Conservation (phyloP, 441 rosid genomes). For the Omphalea diandra region DNA sequence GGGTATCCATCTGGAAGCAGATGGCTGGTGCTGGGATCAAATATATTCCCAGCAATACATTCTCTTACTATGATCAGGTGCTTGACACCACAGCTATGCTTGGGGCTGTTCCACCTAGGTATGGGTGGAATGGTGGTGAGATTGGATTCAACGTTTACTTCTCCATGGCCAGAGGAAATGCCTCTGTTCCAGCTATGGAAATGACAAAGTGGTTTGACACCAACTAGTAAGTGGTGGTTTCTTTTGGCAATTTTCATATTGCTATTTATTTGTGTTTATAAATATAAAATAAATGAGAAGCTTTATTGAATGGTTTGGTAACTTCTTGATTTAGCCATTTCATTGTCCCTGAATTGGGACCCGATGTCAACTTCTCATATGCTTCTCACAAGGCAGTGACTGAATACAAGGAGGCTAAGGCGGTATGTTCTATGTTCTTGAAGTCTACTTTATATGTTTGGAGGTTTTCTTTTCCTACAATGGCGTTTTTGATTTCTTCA, state of each 20-base stretch:
- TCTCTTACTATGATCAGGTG: slow-evolving; percentile 85
- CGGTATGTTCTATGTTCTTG: slow-evolving; percentile 40
- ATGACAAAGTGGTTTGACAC: slow-evolving; percentile 99
- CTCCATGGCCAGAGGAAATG: slow-evolving; percentile 98
- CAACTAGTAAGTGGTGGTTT: slow-evolving; percentile 78
- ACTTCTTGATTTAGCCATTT: slow-evolving; percentile 59
- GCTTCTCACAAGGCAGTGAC: slow-evolving; percentile 96
- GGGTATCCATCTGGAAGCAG: slow-evolving; percentile 91
- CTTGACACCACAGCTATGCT: slow-evolving; percentile 94
- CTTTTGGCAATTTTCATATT: not conserved
- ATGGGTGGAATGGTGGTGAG: slow-evolving; percentile 79
- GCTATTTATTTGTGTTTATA: not conserved
- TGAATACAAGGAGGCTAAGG: slow-evolving; percentile 96
- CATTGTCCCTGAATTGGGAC: slow-evolving; percentile 97
- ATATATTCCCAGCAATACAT: slow-evolving; percentile 95
- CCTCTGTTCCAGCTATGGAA: slow-evolving; percentile 96
- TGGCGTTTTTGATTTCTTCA: not conserved
- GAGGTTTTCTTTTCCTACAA: not conserved
- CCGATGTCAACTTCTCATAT: slow-evolving; percentile 79
- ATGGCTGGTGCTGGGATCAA: slow-evolving; percentile 86
- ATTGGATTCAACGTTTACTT: slow-evolving; percentile 79
- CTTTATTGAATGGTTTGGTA: slow-evolving; percentile 3
- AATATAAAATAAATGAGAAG: not conserved
- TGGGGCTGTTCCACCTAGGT: slow-evolving; percentile 91
- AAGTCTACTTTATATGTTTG: not conserved